Evolutionary conservation across 73 alveolate genomes (phyloP).

Genomic region (Paramecium bursaria): DNA sequence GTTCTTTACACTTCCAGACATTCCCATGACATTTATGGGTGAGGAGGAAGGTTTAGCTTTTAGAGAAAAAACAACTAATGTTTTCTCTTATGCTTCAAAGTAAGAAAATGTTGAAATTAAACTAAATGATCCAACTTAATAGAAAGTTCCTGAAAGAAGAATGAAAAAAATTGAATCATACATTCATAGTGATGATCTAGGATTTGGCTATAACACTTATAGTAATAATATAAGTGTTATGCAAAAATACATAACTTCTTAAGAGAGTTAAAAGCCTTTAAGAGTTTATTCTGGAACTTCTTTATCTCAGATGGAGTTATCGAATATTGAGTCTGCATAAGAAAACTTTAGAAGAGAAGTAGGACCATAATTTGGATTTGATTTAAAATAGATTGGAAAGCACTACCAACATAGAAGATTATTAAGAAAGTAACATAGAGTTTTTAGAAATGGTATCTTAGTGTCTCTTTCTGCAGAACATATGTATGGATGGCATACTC

Average conservation of each 20-base stretch:
- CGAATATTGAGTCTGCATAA: constrained; percentile 30
- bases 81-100: constrained; percentile 42
- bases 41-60: constrained; percentile 87
- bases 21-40: constrained; percentile 97
- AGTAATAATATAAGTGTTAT: constrained; percentile 7
- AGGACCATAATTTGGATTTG: constrained; percentile 94
- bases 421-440: constrained; percentile 87
- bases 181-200: constrained; percentile 28
- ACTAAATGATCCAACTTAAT: constrained; percentile 50
- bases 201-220: constrained; percentile 56
- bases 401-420: constrained; percentile 93
- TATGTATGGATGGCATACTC: constrained; percentile 84
- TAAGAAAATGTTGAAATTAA: constrained; percentile 54
- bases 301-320: constrained; percentile 40
- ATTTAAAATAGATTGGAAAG: constrained; percentile 84
- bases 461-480: constrained; percentile 89
- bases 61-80: constrained; percentile 71
- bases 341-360: constrained; percentile 58
- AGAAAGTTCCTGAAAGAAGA: constrained; percentile 4
- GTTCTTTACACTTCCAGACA: constrained; percentile 91
- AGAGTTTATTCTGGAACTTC: constrained; percentile 44
- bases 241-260: background rate
- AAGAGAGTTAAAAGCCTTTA: background rate
- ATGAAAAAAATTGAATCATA: constrained; percentile 39
- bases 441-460: constrained; percentile 88